phyloP scores from a whole-genome alignment of 345 rosid species.

The Xanthoceras sorbifolium region DNA sequence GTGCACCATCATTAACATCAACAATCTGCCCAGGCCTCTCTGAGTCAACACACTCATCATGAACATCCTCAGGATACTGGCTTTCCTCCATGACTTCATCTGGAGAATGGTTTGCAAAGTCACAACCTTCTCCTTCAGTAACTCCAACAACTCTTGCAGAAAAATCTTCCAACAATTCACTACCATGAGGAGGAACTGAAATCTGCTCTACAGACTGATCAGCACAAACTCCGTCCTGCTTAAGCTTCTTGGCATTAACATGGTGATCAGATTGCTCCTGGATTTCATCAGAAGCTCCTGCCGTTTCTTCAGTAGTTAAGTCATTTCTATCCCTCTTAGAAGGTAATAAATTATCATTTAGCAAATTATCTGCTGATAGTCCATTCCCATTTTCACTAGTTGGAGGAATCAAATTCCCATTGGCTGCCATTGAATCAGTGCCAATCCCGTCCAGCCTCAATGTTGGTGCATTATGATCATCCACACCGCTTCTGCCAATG shows the following conservation, averaged over 20 bases:
- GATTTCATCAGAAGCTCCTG: slow-evolving; percentile 12
- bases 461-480: slow-evolving; percentile 11
- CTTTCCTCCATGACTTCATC: slow-evolving; percentile 22
- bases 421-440: slow-evolving; percentile 18
- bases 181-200: slow-evolving; percentile 12
- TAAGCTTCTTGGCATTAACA: slow-evolving; percentile 37
- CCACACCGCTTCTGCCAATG: not conserved
- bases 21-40: slow-evolving; percentile 14
- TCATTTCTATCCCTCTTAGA: slow-evolving; percentile 36
- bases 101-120: slow-evolving; percentile 21
- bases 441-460: slow-evolving; percentile 10
- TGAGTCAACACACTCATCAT: slow-evolving; percentile 17
- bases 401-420: slow-evolving; percentile 24
- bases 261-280: slow-evolving; percentile 13
- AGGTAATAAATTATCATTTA: slow-evolving; percentile 10
- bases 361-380: slow-evolving; percentile 15
- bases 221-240: slow-evolving; percentile 23
- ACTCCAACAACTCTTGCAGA: slow-evolving; percentile 10
- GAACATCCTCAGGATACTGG: slow-evolving; percentile 20
- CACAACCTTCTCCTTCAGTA: slow-evolving; percentile 17
- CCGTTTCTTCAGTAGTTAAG: slow-evolving; percentile 20
- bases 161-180: slow-evolving; percentile 4
- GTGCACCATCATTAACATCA: slow-evolving; percentile 20
- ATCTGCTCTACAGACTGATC: slow-evolving; percentile 10
- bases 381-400: slow-evolving; percentile 20